Evolutionary conservation across 257 asterid genomes (phyloP).

Genomic region (Nicotiana otophora): DNA sequence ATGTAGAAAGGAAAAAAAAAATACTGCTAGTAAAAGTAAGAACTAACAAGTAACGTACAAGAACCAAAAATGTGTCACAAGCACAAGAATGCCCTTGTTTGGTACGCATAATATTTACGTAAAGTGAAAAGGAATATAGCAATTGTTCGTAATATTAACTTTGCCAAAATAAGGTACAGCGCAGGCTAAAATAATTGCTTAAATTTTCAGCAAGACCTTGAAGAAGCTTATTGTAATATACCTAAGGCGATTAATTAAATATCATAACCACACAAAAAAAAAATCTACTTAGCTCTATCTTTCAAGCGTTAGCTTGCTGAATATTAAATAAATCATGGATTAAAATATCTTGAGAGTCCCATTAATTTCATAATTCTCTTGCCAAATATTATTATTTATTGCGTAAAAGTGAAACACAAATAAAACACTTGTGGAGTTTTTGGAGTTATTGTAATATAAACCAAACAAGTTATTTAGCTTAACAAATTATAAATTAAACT

Average conservation of each 20-base stretch:
- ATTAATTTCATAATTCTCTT: neutral
- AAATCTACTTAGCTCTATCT: neutral
- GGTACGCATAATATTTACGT: neutral
- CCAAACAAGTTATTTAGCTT: too few relatives aligned
- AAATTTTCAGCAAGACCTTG: slow-evolving; percentile 8
- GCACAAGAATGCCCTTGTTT: neutral
- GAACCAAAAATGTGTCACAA: neutral
- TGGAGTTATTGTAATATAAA: too few relatives aligned
- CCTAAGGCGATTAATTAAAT: too few relatives aligned
- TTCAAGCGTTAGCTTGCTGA: neutral
- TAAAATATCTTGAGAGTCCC: neutral
- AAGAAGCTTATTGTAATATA: neutral
- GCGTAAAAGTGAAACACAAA: neutral
- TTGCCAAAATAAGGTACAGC: neutral
- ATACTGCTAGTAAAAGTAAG: too few relatives aligned
- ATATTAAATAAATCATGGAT: neutral
- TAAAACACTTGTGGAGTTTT: neutral
- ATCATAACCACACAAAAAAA: too few relatives aligned
- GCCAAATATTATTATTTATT: neutral
- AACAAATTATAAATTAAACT: too few relatives aligned
- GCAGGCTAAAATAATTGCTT: neutral
- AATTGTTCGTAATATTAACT: neutral
- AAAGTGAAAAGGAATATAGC: neutral
- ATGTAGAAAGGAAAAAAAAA: too few relatives aligned
- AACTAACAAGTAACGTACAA: neutral